Evolutionary conservation across 805 yeast species (phyloP).

Genomic region (Saccharomycopsis sp.): DNA sequence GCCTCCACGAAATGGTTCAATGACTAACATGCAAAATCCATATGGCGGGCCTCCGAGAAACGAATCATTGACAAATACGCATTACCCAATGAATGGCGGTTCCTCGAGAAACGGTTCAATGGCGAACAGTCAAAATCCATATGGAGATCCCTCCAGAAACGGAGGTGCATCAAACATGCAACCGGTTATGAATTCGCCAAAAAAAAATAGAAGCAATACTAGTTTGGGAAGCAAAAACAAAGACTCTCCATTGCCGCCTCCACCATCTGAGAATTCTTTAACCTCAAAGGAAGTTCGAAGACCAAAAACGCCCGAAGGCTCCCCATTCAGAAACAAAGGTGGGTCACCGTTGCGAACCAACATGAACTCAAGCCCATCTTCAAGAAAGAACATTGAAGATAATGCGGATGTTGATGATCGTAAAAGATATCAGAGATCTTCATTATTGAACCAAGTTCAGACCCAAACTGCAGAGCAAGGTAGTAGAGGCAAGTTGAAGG

Average conservation of each 20-base stretch:
- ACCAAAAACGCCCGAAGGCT: neutral
- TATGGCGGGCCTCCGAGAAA: conserved; percentile 13
- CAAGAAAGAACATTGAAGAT: neutral
- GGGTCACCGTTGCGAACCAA: neutral
- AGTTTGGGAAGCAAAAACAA: too few relatives aligned
- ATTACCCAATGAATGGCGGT: conserved; percentile 9
- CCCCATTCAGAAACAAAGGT: neutral
- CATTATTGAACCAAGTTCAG: neutral
- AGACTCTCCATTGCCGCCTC: neutral
- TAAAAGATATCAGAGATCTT: too few relatives aligned
- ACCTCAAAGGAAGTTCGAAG: neutral
- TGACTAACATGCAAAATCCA: conserved; percentile 17
- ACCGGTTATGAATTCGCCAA: neutral
- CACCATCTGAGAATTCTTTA: neutral
- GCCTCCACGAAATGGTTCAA: conserved; percentile 12
- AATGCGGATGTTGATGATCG: too few relatives aligned
- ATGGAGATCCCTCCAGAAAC: neutral
- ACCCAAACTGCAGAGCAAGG: neutral
- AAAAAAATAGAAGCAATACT: neutral
- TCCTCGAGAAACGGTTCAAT: conserved; percentile 1
- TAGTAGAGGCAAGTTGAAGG: conserved; percentile 3
- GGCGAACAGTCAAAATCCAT: conserved; percentile 3
- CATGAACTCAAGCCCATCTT: neutral
- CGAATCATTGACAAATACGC: conserved; percentile 12
- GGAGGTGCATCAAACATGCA: neutral